Base-by-base conservation (phyloP, 768 basidiomycete genomes). In the Trametes elegans region DNA sequence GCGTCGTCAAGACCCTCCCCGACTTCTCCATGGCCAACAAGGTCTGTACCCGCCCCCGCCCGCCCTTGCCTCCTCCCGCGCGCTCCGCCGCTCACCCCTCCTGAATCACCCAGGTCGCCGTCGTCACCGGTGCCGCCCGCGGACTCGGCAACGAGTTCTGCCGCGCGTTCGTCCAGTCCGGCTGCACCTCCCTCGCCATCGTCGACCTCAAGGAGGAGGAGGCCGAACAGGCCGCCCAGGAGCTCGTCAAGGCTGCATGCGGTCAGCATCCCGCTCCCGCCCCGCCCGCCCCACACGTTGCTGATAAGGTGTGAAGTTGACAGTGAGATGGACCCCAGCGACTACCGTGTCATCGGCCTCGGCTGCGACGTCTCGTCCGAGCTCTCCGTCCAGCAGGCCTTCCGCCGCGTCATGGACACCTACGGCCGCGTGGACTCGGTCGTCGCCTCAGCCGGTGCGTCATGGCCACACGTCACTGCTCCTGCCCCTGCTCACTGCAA, bases 121-220 rank as follows among this genome's bases (percentile, higher is more conserved):
- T 95, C 63, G 85, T 98, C 46, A 98, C 96, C 34, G 96, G 96
- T 41, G 96, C 87, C 49, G 96, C 94, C 11, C 80, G 90, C 64
- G 96, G 96, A 7, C 75, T 98, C 41, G 96, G 96, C 7, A 80
- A 88, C 61, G 87, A 93, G 70, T 93, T 98, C 68, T 94, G 93
- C 68, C 81, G 85, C 41, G 93, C 93, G 11, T 94, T 98, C 70
- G 65, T 94, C 61, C 85, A 89, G 71, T 89, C 90, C 6, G 95
- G 93, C 45, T 93, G 91, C 69, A 85, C 85, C 24, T 77, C 78
- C 49, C 69, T 98, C 26, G 93, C 84, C 28, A 79, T 97, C 60
- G 71, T 98, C 43, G 95, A 98, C 70, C 74, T 97, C 51, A 86
- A 85, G 64, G 76, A 82, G 59, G 76, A 73, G 2, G 89, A 93